Conservation (phyloP, 805 yeast genomes). For the Candida schatavii region DNA sequence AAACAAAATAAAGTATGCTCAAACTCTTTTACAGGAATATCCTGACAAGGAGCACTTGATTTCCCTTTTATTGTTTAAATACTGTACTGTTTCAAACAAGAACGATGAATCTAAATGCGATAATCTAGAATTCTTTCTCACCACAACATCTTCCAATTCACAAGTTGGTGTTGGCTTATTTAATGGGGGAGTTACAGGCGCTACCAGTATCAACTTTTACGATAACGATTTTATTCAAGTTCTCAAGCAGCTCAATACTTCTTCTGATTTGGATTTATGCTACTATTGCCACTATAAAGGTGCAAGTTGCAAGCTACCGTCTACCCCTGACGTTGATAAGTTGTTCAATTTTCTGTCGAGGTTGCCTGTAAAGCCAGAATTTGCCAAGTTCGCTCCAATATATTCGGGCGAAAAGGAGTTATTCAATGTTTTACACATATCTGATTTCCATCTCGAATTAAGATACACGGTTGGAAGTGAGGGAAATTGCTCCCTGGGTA, state of each 20-base stretch:
- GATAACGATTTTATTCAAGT: slow-evolving; percentile 40
- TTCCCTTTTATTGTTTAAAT: slow-evolving; percentile 32
- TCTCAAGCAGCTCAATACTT: slow-evolving; percentile 32
- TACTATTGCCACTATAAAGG: slow-evolving; percentile 57
- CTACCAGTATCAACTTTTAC: slow-evolving; percentile 28
- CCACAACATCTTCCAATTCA: slow-evolving; percentile 27
- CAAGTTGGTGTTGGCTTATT: slow-evolving; percentile 11
- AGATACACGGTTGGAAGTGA: slow-evolving; percentile 55
- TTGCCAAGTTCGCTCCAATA: slow-evolving; percentile 21
- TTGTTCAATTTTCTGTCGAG: slow-evolving; percentile 22
- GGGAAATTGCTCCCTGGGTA: slow-evolving; percentile 51
- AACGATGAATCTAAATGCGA: slow-evolving; percentile 30
- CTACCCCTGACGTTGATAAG: slow-evolving; percentile 46
- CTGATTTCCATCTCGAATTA: slow-evolving; percentile 63
- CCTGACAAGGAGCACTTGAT: slow-evolving; percentile 36
- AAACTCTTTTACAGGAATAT: slow-evolving; percentile 20
- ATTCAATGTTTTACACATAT: slow-evolving; percentile 62
- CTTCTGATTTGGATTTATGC: slow-evolving; percentile 35
- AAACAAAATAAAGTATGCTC: slow-evolving; percentile 29
- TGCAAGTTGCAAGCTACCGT: slow-evolving; percentile 48
- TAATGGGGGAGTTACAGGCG: slow-evolving; percentile 23
- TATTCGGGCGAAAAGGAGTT: slow-evolving; percentile 28
- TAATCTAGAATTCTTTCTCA: slow-evolving; percentile 35
- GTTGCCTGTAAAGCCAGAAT: slow-evolving; percentile 31
- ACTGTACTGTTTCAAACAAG: slow-evolving; percentile 29